phyloP scores from a whole-genome alignment of 1,139 yeast genomes.

The Yamadazyma taylorii region DNA sequence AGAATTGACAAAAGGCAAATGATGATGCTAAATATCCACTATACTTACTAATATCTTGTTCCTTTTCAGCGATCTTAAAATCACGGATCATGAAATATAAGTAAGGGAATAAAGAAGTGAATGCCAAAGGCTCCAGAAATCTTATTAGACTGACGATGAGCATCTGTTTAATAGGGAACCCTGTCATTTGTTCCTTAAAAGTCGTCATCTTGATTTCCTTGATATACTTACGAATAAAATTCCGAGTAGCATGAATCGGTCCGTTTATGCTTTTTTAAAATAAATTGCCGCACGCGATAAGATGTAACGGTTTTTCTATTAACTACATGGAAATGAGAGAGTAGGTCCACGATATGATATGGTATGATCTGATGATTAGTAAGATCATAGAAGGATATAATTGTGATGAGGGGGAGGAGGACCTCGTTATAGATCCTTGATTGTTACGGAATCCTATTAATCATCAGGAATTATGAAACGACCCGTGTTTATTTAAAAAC shows the following conservation, averaged over 20 bases:
- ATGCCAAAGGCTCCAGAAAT: slow-evolving; percentile 61
- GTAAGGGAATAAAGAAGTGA: slow-evolving; percentile 63
- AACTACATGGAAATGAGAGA: too few species aligned
- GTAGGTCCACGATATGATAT: too few species aligned
- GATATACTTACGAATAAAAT: not conserved
- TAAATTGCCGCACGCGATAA: too few species aligned
- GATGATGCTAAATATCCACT: slow-evolving; percentile 58
- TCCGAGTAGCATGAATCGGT: not conserved
- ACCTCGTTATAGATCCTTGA: too few species aligned
- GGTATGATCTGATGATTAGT: too few species aligned
- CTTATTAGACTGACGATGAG: slow-evolving; percentile 45
- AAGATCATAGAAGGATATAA: too few species aligned
- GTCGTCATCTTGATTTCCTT: not conserved
- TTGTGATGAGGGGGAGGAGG: too few species aligned
- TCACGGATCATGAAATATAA: slow-evolving; percentile 62
- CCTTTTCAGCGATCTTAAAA: slow-evolving; percentile 50
- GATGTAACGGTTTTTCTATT: too few species aligned
- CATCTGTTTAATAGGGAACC: slow-evolving; percentile 54
- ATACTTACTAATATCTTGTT: slow-evolving; percentile 53
- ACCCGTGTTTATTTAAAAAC: too few species aligned
- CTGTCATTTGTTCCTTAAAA: slow-evolving; percentile 22
- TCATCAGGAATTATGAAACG: too few species aligned
- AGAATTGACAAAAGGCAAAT: slow-evolving; percentile 54
- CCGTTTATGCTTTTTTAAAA: too few species aligned
- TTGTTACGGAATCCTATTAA: too few species aligned